Percentiles rank a stretch among this genome's conserved stretches.
phyloP scores from a whole-genome alignment of 2,329 filamentous ascomycete species.

The Xylaria sp. region DNA sequence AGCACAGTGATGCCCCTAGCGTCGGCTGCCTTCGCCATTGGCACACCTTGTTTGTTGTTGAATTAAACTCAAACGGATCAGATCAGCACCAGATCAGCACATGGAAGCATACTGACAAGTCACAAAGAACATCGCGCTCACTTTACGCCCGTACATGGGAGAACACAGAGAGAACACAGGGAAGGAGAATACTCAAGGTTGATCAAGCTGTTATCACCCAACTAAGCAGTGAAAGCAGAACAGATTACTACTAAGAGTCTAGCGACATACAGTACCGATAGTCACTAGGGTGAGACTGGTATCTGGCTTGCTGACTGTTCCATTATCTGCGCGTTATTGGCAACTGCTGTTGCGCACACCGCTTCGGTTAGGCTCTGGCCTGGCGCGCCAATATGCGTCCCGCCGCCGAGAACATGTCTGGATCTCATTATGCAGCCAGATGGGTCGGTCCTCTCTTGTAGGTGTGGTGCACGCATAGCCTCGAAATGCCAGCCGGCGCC shows the following conservation, averaged over 20 bases:
- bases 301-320: constrained; percentile 29
- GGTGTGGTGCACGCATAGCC: constrained; percentile 21
- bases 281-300: background rate
- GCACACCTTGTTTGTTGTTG: background rate
- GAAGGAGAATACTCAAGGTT: too few relatives aligned
- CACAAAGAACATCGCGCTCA: background rate
- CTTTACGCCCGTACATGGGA: too few relatives aligned
- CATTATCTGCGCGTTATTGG: background rate
- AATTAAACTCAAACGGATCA: background rate
- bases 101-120: background rate
- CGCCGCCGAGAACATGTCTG: background rate
- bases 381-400: background rate
- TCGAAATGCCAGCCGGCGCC: constrained; percentile 26
- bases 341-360: constrained; percentile 6
- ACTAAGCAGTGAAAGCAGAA: too few relatives aligned
- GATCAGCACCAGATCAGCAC: too few relatives aligned
- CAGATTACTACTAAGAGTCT: constrained; percentile 14
- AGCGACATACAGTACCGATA: background rate
- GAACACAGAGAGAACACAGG: too few relatives aligned
- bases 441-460: background rate
- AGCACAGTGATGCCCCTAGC: too few relatives aligned
- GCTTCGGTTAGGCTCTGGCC: background rate
- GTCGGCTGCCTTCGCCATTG: too few relatives aligned
- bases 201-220: too few relatives aligned
- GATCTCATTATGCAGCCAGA: background rate